Evolutionary conservation across 768 basidiomycete genomes (phyloP), one percentile per base, ranked within the genome.

Genomic region (Lentinula lateritia): DNA sequence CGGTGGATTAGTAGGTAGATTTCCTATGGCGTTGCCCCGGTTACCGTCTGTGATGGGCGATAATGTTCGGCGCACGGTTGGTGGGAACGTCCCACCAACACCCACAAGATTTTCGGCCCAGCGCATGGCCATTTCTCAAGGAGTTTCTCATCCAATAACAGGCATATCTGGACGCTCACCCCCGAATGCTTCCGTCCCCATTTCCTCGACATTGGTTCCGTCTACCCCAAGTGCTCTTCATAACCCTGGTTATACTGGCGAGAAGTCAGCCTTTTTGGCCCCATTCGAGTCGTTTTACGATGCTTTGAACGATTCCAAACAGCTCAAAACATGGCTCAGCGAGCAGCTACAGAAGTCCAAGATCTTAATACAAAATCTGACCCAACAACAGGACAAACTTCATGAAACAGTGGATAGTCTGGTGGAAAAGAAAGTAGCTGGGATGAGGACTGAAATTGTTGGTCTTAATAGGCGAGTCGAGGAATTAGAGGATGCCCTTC

Each of bases 221-320:
- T 85, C 85, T 3, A 89, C 90, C 0, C 87, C 89, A 3, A 82
- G 82, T n/a, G 77, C 81, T 10, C 77, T 90, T 18, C 85, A 86
- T 15, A 83, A 82, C 43, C 82, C 85, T 1, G 80, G 79, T 12
- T 86, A 84, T 67, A 68, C 81, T 9, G 81, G 82, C 23, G 87
- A 88, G 68, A 91, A 88, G 70, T 76, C 83, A 0, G 87, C 90
- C 18, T 95, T 95, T 72, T 74, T 95, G 52, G 85, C 88, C 0
- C 92, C 90, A 2, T 95, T 94, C 65, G 90, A 89, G 67, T 72
- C 81, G 56, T 94, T 95, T 72, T 95, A 93, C 69, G 92, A 94
- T 62, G 87, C 91, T 3, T 82, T 95, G 36, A 82, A 86, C 59
- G 93, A 93, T 70, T 86, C 89, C 15, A 87, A 84, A 68, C 84